phyloP scores from a whole-genome alignment of 108 stramenopile genomes.

The Skeletonema costatum region DNA sequence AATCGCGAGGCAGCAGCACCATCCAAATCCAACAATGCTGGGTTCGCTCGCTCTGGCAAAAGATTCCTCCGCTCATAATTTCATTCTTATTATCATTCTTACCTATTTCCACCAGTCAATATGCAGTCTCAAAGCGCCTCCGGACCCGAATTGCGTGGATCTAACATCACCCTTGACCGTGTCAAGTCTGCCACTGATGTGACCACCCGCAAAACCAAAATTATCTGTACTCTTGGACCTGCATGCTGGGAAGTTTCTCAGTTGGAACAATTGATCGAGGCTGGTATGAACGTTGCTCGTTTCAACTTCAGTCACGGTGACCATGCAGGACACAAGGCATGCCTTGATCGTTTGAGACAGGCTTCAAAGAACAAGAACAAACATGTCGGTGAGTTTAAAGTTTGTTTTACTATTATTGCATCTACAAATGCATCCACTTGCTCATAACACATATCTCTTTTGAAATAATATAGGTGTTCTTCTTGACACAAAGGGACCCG shows the following conservation, averaged over 20 bases:
- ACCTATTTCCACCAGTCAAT: conserved; percentile 43
- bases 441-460: background rate
- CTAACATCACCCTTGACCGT: conserved; percentile 60
- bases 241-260: conserved; percentile 85
- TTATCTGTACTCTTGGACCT: conserved; percentile 90
- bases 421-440: background rate
- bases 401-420: background rate
- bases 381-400: conserved; percentile 65
- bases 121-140: conserved; percentile 64
- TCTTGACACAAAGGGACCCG: conserved; percentile 96
- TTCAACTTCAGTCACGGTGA: conserved; percentile 94
- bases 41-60: no score
- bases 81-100: conserved; percentile 60
- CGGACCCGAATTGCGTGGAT: conserved; percentile 63
- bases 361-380: conserved; percentile 76
- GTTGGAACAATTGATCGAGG: conserved; percentile 82
- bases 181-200: conserved; percentile 51
- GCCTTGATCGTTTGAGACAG: conserved; percentile 77
- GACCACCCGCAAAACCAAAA: conserved; percentile 75
- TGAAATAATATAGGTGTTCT: conserved; percentile 58
- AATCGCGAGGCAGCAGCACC: background rate
- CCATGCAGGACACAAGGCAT: conserved; percentile 85
- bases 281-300: conserved; percentile 91
- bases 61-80: conserved; percentile 6
- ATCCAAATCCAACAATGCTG: background rate